phyloP scores from a whole-genome alignment of 2,329 filamentous ascomycete species.

The Botrytis squamosa region DNA sequence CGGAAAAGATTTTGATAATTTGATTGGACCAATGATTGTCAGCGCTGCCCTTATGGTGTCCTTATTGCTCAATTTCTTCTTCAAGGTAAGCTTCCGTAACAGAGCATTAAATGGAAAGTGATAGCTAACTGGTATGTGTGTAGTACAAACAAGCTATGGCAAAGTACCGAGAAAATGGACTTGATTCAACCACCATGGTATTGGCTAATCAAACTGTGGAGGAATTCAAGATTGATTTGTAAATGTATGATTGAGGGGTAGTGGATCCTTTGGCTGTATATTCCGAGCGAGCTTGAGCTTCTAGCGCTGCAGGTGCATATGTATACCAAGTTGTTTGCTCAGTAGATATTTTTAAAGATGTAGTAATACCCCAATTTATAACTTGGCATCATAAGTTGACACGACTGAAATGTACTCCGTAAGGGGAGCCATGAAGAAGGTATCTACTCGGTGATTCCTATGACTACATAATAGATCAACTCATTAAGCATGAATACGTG shows the following conservation, averaged over 20 bases:
- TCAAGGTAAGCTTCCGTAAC: slow-evolving; percentile 61
- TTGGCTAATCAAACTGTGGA: neutral
- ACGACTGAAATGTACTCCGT: neutral
- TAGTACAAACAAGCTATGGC: slow-evolving; percentile 34
- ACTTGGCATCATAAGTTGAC: neutral
- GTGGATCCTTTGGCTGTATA: slow-evolving; percentile 4
- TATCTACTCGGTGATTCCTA: slow-evolving; percentile 5
- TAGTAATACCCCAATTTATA: neutral
- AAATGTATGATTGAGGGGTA: slow-evolving; percentile 10
- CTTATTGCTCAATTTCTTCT: slow-evolving; percentile 81
- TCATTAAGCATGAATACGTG: neutral
- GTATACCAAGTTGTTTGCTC: slow-evolving; percentile 8
- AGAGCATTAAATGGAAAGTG: neutral
- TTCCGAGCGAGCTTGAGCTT: neutral
- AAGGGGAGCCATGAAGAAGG: neutral
- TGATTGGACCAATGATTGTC: slow-evolving; percentile 80
- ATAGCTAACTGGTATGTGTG: slow-evolving; percentile 21
- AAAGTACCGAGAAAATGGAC: slow-evolving; percentile 2
- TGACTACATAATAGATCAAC: neutral
- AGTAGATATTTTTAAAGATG: neutral
- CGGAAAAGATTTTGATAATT: slow-evolving; percentile 89
- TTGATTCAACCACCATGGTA: slow-evolving; percentile 11
- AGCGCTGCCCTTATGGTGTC: slow-evolving; percentile 76
- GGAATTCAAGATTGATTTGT: slow-evolving; percentile 25
- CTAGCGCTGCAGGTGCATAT: neutral